Conservation (phyloP, 768 basidiomycete species). For the Agaricus subrufescens region DNA sequence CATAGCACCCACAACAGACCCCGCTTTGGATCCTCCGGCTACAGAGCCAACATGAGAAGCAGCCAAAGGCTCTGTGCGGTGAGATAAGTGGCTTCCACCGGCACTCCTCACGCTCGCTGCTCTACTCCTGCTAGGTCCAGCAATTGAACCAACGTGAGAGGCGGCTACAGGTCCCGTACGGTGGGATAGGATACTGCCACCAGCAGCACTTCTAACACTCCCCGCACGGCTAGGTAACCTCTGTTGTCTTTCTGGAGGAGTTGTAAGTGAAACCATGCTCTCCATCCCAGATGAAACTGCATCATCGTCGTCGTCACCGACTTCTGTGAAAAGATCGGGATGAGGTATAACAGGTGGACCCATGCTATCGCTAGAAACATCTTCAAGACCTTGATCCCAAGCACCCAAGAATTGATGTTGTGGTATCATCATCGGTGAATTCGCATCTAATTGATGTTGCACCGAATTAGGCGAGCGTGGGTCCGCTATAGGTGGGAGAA, state of each 20-base stretch:
- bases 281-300: slow-evolving; percentile 24
- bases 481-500: slow-evolving; percentile 3
- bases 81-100: not conserved
- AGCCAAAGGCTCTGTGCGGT: not conserved
- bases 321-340: not conserved
- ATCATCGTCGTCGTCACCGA: slow-evolving; percentile 23
- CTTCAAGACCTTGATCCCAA: not conserved
- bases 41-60: not conserved
- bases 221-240: not conserved
- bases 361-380: slow-evolving; percentile 5
- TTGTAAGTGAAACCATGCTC: slow-evolving; percentile 25
- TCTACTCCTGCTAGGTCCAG: not conserved
- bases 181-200: not conserved
- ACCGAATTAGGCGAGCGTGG: not conserved
- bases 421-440: not conserved
- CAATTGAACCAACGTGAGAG: not conserved
- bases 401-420: not conserved
- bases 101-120: slow-evolving; percentile 1
- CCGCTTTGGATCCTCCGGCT: not conserved
- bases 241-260: slow-evolving; percentile 16
- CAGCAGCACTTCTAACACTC: not conserved
- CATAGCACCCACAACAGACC: not conserved
- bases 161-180: not conserved
- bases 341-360: slow-evolving; percentile 5
- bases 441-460: too few species aligned